phyloP scores from a whole-genome alignment of 257 asterid species.

The Phtheirospermum japonicum region DNA sequence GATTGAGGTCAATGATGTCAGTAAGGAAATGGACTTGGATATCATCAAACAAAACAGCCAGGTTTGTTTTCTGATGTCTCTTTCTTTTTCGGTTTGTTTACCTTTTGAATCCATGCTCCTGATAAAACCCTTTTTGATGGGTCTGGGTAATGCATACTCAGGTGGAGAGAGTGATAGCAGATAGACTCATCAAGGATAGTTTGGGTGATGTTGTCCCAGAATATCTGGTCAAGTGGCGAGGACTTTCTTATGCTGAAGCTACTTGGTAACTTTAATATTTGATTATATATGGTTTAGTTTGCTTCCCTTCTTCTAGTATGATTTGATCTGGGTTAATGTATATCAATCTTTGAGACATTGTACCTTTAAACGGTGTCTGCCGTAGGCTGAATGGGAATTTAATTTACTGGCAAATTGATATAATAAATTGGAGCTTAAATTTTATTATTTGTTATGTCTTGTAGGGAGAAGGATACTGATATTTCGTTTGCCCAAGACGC shows the following conservation, averaged over 20 bases:
- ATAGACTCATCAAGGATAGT: conserved; percentile 69
- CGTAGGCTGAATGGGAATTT: conserved; percentile 13
- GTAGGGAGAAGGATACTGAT: conserved; percentile 90
- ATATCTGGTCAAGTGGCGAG: conserved; percentile 97
- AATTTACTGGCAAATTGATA: conserved; percentile 6
- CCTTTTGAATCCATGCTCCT: conserved; percentile 11
- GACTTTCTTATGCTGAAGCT: conserved; percentile 97
- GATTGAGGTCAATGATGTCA: conserved; percentile 98
- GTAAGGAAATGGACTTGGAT: conserved; percentile 99
- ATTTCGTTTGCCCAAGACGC: conserved; percentile 94
- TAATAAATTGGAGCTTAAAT: conserved; percentile 24
- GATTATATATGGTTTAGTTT: conserved; percentile 22
- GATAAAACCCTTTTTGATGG: conserved; percentile 16
- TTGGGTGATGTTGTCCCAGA: conserved; percentile 84
- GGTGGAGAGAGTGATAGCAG: conserved; percentile 96
- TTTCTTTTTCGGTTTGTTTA: conserved; percentile 13
- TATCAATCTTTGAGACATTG: neutral
- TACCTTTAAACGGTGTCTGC: conserved; percentile 15
- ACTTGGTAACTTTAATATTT: conserved; percentile 63
- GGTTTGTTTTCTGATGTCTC: conserved; percentile 40
- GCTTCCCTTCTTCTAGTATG: conserved; percentile 12
- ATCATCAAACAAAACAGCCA: conserved; percentile 89
- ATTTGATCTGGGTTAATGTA: neutral
- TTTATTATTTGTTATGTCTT: conserved; percentile 28
- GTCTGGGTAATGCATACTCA: conserved; percentile 36